These are phyloP conservation scores for Dissoconium aciculare DNA, from an alignment of 2,329 filamentous ascomycete species.

Conservation along the genomic window DNA sequence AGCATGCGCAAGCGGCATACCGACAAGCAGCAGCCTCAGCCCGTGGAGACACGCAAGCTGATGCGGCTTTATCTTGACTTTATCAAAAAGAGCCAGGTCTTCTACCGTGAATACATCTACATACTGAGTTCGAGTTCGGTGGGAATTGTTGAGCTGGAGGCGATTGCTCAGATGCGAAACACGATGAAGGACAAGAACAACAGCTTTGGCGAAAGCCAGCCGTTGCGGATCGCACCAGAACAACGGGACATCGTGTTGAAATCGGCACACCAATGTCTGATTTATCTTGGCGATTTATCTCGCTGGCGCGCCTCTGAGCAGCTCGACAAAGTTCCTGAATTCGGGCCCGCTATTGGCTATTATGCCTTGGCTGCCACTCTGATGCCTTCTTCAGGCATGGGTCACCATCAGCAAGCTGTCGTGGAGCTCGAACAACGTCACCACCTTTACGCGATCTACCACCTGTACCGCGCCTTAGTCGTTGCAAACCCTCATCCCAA, in stretches of 20 bases:
- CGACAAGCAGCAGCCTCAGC: conserved; percentile 34
- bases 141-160: conserved; percentile 43
- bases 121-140: conserved; percentile 49
- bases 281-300: conserved; percentile 78
- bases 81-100: conserved; percentile 72
- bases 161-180: conserved; percentile 32
- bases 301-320: conserved; percentile 68
- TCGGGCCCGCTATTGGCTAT: conserved; percentile 66
- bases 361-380: conserved; percentile 71
- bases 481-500: conserved; percentile 60
- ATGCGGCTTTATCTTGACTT: conserved; percentile 72
- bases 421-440: conserved; percentile 64
- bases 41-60: conserved; percentile 57
- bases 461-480: conserved; percentile 71
- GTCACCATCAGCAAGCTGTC: conserved; percentile 82
- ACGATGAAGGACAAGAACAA: conserved; percentile 13
- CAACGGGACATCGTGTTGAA: conserved; percentile 47
- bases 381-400: conserved; percentile 61
- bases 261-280: conserved; percentile 69
- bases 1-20: conserved; percentile 28
- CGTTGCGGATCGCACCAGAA: conserved; percentile 19
- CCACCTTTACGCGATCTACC: conserved; percentile 73
- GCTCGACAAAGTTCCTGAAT: conserved; percentile 57
- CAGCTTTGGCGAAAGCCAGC: conserved; percentile 15
- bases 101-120: conserved; percentile 77